Conservation (phyloP, 345 rosid genomes). For the Salix koriyanagi region DNA sequence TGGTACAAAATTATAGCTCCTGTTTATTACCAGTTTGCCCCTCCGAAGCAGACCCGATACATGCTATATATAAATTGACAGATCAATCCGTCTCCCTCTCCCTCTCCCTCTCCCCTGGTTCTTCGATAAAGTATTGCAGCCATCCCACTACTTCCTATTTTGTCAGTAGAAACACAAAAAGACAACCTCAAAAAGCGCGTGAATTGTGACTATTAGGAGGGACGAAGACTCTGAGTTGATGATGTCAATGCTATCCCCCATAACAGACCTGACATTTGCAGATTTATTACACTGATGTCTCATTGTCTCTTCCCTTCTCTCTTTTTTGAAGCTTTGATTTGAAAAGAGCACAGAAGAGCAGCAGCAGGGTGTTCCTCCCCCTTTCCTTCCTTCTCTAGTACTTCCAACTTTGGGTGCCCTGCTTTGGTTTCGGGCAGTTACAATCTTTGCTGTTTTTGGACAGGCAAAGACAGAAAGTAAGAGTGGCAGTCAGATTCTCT, state of each 20-base stretch:
- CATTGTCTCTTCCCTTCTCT: background rate
- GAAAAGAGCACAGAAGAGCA: background rate
- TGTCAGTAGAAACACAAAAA: background rate
- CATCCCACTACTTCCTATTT: too few species aligned
- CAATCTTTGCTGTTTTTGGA: background rate
- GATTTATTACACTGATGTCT: constrained; percentile 2
- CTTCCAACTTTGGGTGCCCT: too few species aligned
- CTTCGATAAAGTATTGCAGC: background rate
- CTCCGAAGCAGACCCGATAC: background rate
- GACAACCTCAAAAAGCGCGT: constrained; percentile 7
- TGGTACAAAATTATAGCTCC: background rate
- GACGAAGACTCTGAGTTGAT: background rate
- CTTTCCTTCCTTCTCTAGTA: too few species aligned
- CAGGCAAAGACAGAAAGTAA: background rate
- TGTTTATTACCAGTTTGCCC: background rate
- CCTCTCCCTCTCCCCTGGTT: background rate
- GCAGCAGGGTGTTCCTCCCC: too few species aligned
- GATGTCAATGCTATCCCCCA: constrained; percentile 1
- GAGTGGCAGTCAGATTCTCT: background rate
- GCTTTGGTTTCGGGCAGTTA: background rate
- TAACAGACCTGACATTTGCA: constrained; percentile 11
- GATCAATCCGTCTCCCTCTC: background rate
- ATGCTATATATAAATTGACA: background rate
- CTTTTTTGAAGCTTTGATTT: background rate
- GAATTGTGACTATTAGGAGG: background rate